Base-by-base conservation (phyloP, 2,329 filamentous ascomycete genomes). In the Ophiostoma sp. region DNA sequence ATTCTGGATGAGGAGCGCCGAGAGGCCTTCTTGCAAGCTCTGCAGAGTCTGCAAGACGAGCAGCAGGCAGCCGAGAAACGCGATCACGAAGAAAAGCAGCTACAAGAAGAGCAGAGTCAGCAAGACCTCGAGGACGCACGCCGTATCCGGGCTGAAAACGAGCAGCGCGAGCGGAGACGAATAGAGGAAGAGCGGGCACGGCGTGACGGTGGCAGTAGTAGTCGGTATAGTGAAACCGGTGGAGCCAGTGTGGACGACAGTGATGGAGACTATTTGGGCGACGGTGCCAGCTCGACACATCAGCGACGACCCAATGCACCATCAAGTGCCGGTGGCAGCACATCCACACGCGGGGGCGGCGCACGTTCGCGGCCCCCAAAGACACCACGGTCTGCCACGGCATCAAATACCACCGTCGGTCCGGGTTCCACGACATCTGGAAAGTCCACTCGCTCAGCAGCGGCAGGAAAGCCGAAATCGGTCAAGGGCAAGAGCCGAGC, bases 1-100 rank as follows among this genome's bases (percentile, higher is more conserved):
- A 87, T 97, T 40, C 84, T 99, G 1, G 94, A 98, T 76, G 94
- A 97, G 66, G 95, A 98, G 79, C 87, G 92, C 62, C 88, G 92
- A 71, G 92, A 98, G 74, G 89, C 91, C 0, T 97, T 98, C 76
- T 80, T 96, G 16, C 89, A 94, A 73, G 94, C 93, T 4, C 82
- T 98, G 16, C 87, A 96, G 76, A 89, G 87, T 67, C 81, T 98
- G 42, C 89, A 90, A 73, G 93, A 97, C 72, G 93, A 97, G 75
- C 91, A 91, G 75, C 84, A 89, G 68, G 87, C 89, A 70, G 86
- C 88, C n/a, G 87, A 89, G 72, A 82, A 86, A 70, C 84, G 75
- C 79, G 91, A 83, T 76, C 87, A 73, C 73, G 89, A 83, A 79
- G 88, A 82, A 74, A 79, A 79, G 68, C 78, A 81, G 67, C 79